These are phyloP conservation scores for Scolecobasidium constrictum DNA, from an alignment of 2,329 filamentous ascomycete species.

Conservation along the genomic window DNA sequence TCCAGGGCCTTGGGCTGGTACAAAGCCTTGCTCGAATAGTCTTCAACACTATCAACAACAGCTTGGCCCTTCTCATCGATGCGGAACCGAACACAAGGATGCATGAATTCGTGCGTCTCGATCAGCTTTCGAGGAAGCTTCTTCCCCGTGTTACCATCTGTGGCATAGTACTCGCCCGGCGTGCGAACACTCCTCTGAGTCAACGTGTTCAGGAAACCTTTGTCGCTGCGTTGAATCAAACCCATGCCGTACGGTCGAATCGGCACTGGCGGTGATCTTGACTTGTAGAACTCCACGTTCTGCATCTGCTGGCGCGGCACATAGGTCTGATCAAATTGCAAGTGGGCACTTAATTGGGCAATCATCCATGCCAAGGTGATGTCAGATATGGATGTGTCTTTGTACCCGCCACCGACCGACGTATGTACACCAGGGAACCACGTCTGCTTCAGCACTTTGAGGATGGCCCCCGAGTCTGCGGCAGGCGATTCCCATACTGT, in stretches of 20 bases:
- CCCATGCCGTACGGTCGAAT: constrained; percentile 40
- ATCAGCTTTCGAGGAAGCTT: constrained; percentile 32
- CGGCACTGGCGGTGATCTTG: constrained; percentile 24
- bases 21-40: too few species aligned
- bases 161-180: constrained; percentile 35
- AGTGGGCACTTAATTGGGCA: constrained; percentile 27
- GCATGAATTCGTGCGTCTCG: constrained; percentile 41
- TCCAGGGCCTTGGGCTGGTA: too few species aligned
- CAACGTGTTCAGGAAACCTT: constrained; percentile 31
- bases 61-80: background rate
- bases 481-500: constrained; percentile 38
- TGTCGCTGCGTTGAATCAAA: constrained; percentile 32
- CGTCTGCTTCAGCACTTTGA: constrained; percentile 33
- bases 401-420: constrained; percentile 37
- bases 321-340: constrained; percentile 37
- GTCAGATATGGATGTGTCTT: constrained; percentile 37
- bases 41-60: too few species aligned
- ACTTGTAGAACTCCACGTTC: constrained; percentile 33
- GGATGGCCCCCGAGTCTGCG: constrained; percentile 14
- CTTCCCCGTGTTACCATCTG: constrained; percentile 31
- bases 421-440: constrained; percentile 39
- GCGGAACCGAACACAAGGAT: constrained; percentile 31
- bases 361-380: constrained; percentile 42
- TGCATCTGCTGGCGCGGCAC: constrained; percentile 35
- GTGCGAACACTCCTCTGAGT: constrained; percentile 33